These are phyloP conservation scores for Pestalotiopsis sp. DNA, from an alignment of 2,329 filamentous ascomycete species.

Conservation along the genomic window DNA sequence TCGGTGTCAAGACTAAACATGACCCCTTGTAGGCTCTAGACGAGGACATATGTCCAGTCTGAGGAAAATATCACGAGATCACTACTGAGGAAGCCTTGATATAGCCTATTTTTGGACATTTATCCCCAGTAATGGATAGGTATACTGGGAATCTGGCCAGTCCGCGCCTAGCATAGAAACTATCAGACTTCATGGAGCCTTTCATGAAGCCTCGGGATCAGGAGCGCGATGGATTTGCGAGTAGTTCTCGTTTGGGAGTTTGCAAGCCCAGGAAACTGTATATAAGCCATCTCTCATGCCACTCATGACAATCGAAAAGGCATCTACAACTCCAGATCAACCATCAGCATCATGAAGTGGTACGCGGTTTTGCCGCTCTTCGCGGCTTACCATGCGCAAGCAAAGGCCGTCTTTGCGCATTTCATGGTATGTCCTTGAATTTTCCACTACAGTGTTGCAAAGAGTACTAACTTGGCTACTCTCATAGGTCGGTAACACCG, in stretches of 20 bases:
- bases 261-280: neutral
- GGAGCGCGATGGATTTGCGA: neutral
- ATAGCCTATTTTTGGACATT: neutral
- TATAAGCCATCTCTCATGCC: neutral
- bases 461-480: neutral
- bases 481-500: neutral
- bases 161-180: neutral
- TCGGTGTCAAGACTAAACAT: neutral
- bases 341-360: neutral
- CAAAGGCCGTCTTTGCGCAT: slow-evolving; percentile 1
- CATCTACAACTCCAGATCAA: neutral
- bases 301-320: neutral
- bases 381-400: neutral
- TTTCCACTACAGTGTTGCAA: neutral
- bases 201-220: neutral
- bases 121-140: too few species aligned
- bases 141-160: neutral
- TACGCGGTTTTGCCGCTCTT: neutral
- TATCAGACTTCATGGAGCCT: neutral
- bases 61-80: neutral
- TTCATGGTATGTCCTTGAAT: neutral
- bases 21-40: neutral
- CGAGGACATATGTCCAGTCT: neutral
- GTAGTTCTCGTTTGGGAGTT: neutral
- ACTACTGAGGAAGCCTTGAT: neutral